Evolutionary conservation across 345 rosid genomes (phyloP).

Genomic region (Atalantia buxifolia): DNA sequence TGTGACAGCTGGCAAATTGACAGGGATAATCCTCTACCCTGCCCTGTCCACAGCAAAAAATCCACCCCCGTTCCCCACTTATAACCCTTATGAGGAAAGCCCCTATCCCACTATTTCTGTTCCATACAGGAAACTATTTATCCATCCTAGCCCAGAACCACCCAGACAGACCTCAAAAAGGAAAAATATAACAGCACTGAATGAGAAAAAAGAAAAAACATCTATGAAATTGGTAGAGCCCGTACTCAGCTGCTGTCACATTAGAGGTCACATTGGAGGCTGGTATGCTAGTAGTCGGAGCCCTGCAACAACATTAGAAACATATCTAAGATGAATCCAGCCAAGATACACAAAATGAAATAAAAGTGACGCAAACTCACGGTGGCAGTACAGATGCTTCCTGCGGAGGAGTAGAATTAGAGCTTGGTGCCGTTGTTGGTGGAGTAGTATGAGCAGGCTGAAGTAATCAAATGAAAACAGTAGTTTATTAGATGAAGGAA

Average conservation of each 20-base stretch:
- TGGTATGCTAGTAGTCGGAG: constrained; percentile 24
- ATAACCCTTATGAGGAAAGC: not conserved
- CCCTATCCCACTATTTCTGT: not conserved
- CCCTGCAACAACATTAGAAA: constrained; percentile 23
- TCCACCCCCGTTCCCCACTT: not conserved
- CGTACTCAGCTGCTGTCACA: constrained; percentile 38
- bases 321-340: constrained; percentile 4
- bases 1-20: too few species aligned
- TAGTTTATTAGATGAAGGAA: not conserved
- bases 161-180: not conserved
- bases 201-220: not conserved
- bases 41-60: not conserved
- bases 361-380: constrained; percentile 34
- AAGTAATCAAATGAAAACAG: constrained; percentile 10
- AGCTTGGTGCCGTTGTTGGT: constrained; percentile 33
- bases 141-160: not conserved
- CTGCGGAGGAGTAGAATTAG: constrained; percentile 39
- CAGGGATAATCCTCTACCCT: not conserved
- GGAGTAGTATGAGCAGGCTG: constrained; percentile 60
- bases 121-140: not conserved
- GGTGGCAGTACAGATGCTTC: constrained; percentile 50
- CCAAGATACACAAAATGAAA: not conserved
- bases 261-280: constrained; percentile 38
- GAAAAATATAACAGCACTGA: not conserved
- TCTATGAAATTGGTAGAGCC: not conserved